Evolutionary conservation across 1,284 basidiomycete species (phyloP).

Genomic region (Vanrija sp.): DNA sequence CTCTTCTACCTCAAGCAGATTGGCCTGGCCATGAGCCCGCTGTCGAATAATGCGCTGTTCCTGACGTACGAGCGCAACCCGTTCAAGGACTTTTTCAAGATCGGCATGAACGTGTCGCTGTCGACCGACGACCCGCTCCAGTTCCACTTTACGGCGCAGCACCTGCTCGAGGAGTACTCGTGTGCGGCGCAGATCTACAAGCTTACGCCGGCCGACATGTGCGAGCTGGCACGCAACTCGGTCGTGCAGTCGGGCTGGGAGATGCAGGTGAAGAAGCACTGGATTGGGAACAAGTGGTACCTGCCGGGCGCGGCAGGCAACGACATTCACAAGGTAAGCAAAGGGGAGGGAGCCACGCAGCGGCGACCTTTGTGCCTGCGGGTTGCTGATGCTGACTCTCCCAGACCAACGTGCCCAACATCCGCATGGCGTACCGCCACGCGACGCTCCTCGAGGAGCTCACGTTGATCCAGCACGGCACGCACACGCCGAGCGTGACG

Average conservation of each 20-base stretch:
- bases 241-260: conserved; percentile 97
- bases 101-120: conserved; percentile 91
- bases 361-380: neutral
- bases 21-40: conserved; percentile 94
- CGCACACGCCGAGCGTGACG: conserved; percentile 31
- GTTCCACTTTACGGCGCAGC: conserved; percentile 95
- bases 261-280: conserved; percentile 97
- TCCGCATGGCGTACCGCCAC: conserved; percentile 81
- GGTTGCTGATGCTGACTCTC: too few relatives aligned
- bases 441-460: conserved; percentile 79
- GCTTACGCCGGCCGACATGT: conserved; percentile 64
- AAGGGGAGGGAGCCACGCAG: neutral
- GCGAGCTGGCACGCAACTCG: conserved; percentile 91
- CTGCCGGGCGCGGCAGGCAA: conserved; percentile 81
- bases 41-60: conserved; percentile 97
- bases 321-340: conserved; percentile 76
- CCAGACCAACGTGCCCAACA: conserved; percentile 93
- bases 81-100: conserved; percentile 93
- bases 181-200: conserved; percentile 97
- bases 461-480: conserved; percentile 38
- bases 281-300: conserved; percentile 89
- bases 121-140: conserved; percentile 68
- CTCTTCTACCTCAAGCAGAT: conserved; percentile 96
- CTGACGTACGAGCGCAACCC: conserved; percentile 94
- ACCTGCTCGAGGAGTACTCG: conserved; percentile 92